phyloP scores from a whole-genome alignment of 306 rosid genomes.

The Prunus fruticosa region DNA sequence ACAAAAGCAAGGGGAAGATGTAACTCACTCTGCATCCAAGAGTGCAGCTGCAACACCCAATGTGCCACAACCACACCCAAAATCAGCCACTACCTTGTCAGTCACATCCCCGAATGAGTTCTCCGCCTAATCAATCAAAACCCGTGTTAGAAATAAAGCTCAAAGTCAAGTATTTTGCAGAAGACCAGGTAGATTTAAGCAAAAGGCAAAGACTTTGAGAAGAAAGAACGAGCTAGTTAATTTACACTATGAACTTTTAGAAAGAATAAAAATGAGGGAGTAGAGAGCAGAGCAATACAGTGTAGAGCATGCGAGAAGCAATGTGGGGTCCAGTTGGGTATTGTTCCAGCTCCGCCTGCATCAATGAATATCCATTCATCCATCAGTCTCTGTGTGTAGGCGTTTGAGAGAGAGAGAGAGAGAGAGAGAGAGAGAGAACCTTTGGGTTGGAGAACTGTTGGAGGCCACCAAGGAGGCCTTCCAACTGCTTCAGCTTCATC shows the following conservation, averaged over 20 bases:
- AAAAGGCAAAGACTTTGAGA: not conserved
- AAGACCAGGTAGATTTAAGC: not conserved
- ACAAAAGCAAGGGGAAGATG: slow-evolving; percentile 14
- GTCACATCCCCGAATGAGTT: slow-evolving; percentile 86
- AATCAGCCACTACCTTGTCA: slow-evolving; percentile 84
- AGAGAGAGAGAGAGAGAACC: slow-evolving; percentile 32
- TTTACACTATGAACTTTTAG: not conserved
- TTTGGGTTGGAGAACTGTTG: slow-evolving; percentile 81
- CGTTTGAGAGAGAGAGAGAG: not conserved
- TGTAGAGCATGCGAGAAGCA: slow-evolving; percentile 89
- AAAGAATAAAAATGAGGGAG: not conserved
- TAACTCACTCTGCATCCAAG: slow-evolving; percentile 81
- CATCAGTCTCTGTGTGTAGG: not conserved
- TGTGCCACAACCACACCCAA: slow-evolving; percentile 95
- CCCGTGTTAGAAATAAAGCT: not conserved
- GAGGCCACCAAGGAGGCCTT: slow-evolving; percentile 62
- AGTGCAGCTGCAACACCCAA: slow-evolving; percentile 86
- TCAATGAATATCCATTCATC: slow-evolving; percentile 2
- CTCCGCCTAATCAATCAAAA: slow-evolving; percentile 65
- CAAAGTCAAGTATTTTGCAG: not conserved
- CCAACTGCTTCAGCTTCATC: slow-evolving; percentile 94
- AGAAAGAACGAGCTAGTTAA: not conserved
- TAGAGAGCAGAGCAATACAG: slow-evolving; percentile 36
- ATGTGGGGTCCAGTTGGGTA: slow-evolving; percentile 97
- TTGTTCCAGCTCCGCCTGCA: slow-evolving; percentile 83